Conservation (phyloP, 1,284 basidiomycete genomes). For the Sporisorium graminicola region DNA sequence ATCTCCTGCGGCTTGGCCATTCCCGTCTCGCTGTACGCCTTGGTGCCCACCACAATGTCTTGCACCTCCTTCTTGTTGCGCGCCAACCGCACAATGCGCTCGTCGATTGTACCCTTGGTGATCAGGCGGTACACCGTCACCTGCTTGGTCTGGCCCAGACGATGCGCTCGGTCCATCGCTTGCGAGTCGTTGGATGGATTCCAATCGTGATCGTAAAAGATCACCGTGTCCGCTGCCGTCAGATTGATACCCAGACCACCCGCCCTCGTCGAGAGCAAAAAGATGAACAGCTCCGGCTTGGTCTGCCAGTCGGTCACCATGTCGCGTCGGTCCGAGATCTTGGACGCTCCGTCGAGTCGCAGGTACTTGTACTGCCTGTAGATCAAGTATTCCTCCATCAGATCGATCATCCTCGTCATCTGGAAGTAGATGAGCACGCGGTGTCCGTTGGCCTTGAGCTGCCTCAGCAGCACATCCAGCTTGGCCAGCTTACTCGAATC, state of each 20-base stretch:
- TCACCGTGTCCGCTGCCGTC: slow-evolving; percentile 90
- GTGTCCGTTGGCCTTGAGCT: slow-evolving; percentile 93
- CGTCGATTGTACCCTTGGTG: slow-evolving; percentile 96
- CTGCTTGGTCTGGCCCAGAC: slow-evolving; percentile 97
- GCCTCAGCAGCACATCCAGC: slow-evolving; percentile 87
- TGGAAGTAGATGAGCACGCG: slow-evolving; percentile 98
- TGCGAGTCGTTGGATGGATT: slow-evolving; percentile 95
- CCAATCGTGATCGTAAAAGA: slow-evolving; percentile 99
- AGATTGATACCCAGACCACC: slow-evolving; percentile 98
- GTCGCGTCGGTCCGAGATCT: slow-evolving; percentile 94
- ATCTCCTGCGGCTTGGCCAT: slow-evolving; percentile 97
- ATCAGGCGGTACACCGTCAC: slow-evolving; percentile 98
- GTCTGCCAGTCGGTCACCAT: slow-evolving; percentile 99
- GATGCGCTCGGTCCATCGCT: slow-evolving; percentile 99
- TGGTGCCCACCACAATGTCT: slow-evolving; percentile 98
- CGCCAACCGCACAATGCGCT: slow-evolving; percentile 84
- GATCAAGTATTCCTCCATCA: slow-evolving; percentile 99
- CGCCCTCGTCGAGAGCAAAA: slow-evolving; percentile 90
- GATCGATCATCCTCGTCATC: slow-evolving; percentile 99
- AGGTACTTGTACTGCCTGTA: slow-evolving; percentile 98
- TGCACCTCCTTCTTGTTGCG: slow-evolving; percentile 73
- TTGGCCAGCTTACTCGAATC: slow-evolving; percentile 97
- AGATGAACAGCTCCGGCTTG: slow-evolving; percentile 75
- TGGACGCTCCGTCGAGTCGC: slow-evolving; percentile 92
- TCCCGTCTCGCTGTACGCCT: slow-evolving; percentile 75